Evolutionary conservation across 495 filamentous ascomycete genomes (phyloP), one percentile per base, ranked within the genome.

Genomic region (Usnea hakonensis): DNA sequence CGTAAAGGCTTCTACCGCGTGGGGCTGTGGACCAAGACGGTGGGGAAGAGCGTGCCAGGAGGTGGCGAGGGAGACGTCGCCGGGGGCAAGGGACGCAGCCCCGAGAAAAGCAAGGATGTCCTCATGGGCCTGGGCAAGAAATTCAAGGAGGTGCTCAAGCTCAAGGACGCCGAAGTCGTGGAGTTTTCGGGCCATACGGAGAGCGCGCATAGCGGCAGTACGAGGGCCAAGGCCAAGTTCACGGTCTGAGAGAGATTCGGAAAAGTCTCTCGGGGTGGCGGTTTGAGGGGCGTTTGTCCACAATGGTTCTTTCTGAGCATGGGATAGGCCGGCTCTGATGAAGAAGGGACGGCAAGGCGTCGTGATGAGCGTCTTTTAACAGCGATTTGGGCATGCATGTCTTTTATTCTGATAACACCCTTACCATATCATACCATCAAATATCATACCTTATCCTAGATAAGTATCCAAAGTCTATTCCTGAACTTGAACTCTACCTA

Each of bases 151-250:
- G 85, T 92, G 23, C 78, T 98, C 60, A 85, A 86, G 69, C 77
- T 98, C 46, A 85, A 86, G 57, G 75, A 85, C 48, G 77, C 75
- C 63, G 94, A 97, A 71, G 68, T 75, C 56, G 85, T 97, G 55
- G 94, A 98, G 77, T 98, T 97, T 79, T 92, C 90, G 5, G 94
- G 95, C 40, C 94, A 98, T 76, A 96, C 91, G 13, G 94, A 98
- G 63, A 88, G 85, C 67, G 92, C 94, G 52, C 89, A 95, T 72
- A 86, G 85, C 60, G 94, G 94, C 58, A 96, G 92, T 78, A 95
- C 89, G 16, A 85, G 95, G 62, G 94, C 94, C 36, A 96, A 94
- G 81, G 90, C 95, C 61, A 99, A 97, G 81, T 90, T 90, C 71
- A 81, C 81, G 28, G 93, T 89, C 65, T 98, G 85, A 74, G 65